phyloP scores from a whole-genome alignment of 1,139 yeast species.

The Debaryomyces psychrophilus region DNA sequence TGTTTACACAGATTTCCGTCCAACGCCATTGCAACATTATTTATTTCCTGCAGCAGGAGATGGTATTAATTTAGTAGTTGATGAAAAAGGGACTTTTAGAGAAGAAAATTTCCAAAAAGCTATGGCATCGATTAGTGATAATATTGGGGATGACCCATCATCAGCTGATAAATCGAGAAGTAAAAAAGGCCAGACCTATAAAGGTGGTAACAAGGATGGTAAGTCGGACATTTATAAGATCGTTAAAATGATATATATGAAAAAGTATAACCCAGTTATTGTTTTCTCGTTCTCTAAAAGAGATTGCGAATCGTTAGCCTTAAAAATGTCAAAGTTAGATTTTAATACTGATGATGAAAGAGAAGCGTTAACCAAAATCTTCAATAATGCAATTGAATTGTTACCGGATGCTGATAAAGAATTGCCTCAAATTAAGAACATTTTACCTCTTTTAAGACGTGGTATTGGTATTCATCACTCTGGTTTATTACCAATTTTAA shows the following conservation, averaged over 20 bases:
- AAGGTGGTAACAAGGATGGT: slow-evolving; percentile 85
- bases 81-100: slow-evolving; percentile 92
- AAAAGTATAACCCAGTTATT: slow-evolving; percentile 95
- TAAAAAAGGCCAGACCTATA: slow-evolving; percentile 81
- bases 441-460: slow-evolving; percentile 81
- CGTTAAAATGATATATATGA: slow-evolving; percentile 96
- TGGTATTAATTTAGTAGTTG: slow-evolving; percentile 96
- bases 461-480: slow-evolving; percentile 99
- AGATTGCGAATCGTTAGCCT: slow-evolving; percentile 92
- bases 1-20: slow-evolving; percentile 97
- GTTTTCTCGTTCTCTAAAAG: slow-evolving; percentile 95
- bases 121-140: slow-evolving; percentile 88
- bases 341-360: slow-evolving; percentile 92
- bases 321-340: slow-evolving; percentile 93
- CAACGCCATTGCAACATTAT: slow-evolving; percentile 97
- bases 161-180: slow-evolving; percentile 59
- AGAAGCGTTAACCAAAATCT: slow-evolving; percentile 84
- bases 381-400: slow-evolving; percentile 82
- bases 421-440: slow-evolving; percentile 90
- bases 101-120: slow-evolving; percentile 98
- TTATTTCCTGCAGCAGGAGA: slow-evolving; percentile 96
- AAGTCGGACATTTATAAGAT: slow-evolving; percentile 94
- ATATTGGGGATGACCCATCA: slow-evolving; percentile 80
- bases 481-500: slow-evolving; percentile 90
- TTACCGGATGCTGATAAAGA: slow-evolving; percentile 90